Conservation (phyloP, 495 filamentous ascomycete species). For the Haplographium delicatum region DNA sequence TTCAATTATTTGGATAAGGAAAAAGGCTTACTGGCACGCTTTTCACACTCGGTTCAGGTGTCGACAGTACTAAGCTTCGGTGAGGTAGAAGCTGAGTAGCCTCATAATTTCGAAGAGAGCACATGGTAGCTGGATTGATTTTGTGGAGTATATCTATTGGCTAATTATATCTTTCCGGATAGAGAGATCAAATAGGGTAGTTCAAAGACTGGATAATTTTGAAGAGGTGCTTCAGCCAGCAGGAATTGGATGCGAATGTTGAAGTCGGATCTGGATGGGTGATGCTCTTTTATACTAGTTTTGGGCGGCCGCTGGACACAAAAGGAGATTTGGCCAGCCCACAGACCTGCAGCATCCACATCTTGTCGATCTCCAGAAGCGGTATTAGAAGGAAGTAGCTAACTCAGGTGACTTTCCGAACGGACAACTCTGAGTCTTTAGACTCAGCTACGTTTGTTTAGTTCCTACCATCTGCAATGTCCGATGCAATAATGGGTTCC, state of each 20-base stretch:
- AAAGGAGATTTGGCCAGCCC: not conserved
- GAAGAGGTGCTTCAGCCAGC: no score
- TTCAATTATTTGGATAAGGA: not conserved
- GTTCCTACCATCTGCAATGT: slow-evolving; percentile 2
- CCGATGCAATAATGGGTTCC: not conserved
- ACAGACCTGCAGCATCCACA: not conserved
- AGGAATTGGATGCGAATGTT: no score
- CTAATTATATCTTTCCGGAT: not conserved
- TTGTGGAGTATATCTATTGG: not conserved
- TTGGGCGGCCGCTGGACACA: no score
- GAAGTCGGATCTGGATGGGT: no score
- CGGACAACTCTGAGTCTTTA: not conserved
- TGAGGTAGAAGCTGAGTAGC: not conserved
- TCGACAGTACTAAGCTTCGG: not conserved
- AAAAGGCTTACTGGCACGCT: slow-evolving; percentile 6
- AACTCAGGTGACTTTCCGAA: no score
- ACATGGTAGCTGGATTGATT: not conserved
- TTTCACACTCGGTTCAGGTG: slow-evolving; percentile 9
- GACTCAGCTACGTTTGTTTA: not conserved
- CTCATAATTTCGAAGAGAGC: not conserved
- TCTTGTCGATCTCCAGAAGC: not conserved
- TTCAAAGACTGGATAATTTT: no score
- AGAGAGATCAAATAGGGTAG: no score
- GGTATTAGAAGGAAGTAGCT: no score
- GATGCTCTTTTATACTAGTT: no score